phyloP scores from a whole-genome alignment of 257 asterid species.

The Solanum appendiculatum region DNA sequence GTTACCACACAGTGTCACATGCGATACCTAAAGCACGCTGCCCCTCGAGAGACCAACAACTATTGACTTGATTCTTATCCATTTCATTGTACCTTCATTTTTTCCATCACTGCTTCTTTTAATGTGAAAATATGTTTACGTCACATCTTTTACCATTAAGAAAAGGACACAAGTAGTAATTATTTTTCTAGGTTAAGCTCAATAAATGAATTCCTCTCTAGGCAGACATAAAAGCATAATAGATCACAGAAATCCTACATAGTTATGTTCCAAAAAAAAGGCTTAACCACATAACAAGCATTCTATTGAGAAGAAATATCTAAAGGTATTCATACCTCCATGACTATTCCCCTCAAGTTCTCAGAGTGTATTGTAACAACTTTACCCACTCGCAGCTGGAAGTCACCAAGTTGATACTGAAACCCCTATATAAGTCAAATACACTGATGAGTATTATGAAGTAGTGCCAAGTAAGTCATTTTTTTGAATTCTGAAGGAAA shows the following conservation, averaged over 20 bases:
- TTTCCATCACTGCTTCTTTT: background rate
- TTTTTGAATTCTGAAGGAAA: background rate
- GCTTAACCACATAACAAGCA: background rate
- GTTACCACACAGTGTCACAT: background rate
- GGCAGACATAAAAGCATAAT: background rate
- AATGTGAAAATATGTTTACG: background rate
- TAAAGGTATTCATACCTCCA: conserved; percentile 62
- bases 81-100: background rate
- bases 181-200: background rate
- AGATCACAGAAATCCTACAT: background rate
- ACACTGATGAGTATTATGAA: background rate
- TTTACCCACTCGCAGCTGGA: conserved; percentile 93
- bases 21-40: background rate
- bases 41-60: background rate
- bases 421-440: conserved; percentile 36
- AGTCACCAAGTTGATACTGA: conserved; percentile 85
- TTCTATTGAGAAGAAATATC: background rate
- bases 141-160: background rate
- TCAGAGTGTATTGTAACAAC: conserved; percentile 76
- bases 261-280: background rate
- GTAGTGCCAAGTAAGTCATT: background rate
- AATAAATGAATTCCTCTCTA: background rate
- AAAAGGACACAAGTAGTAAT: fast-evolving
- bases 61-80: background rate
- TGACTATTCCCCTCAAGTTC: conserved; percentile 84